Conservation (phyloP, 1,284 basidiomycete species). For the Mycosarcoma maydis region DNA sequence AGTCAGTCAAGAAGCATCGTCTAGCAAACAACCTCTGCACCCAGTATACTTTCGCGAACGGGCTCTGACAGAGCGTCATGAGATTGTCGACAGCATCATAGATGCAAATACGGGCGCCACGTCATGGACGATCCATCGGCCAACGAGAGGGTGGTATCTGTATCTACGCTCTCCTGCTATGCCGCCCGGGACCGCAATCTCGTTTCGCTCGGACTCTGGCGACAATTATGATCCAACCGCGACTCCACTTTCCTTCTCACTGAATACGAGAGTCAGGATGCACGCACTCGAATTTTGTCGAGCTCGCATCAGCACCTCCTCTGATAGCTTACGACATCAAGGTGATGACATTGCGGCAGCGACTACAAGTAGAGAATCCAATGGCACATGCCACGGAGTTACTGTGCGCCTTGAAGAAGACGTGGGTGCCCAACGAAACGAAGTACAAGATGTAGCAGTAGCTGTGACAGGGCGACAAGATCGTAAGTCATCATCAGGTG, state of each 20-base stretch:
- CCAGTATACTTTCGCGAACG: slow-evolving; percentile 53
- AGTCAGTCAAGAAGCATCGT: slow-evolving; percentile 33
- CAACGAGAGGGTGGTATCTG: slow-evolving; percentile 58
- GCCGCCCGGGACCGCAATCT: slow-evolving; percentile 44
- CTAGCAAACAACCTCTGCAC: slow-evolving; percentile 24
- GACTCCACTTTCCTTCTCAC: slow-evolving; percentile 43
- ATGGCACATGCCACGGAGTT: not conserved
- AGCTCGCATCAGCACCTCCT: not conserved
- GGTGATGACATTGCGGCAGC: not conserved
- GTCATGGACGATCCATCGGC: slow-evolving; percentile 54
- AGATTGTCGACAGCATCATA: slow-evolving; percentile 57
- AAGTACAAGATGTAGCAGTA: slow-evolving; percentile 19
- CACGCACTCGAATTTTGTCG: slow-evolving; percentile 5
- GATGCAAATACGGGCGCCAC: slow-evolving; percentile 37
- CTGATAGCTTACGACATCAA: not conserved
- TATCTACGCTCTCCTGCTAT: slow-evolving; percentile 51
- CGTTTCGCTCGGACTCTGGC: slow-evolving; percentile 28
- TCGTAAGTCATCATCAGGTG: slow-evolving; percentile 5
- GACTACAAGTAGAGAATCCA: not conserved
- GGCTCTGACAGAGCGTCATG: slow-evolving; percentile 36
- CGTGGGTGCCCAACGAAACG: not conserved
- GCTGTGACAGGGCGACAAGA: slow-evolving; percentile 32
- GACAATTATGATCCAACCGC: slow-evolving; percentile 22
- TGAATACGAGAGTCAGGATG: slow-evolving; percentile 28
- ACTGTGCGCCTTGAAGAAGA: not conserved